phyloP scores from a whole-genome alignment of 352 stramenopile species.

The Phytophthora tubulina region DNA sequence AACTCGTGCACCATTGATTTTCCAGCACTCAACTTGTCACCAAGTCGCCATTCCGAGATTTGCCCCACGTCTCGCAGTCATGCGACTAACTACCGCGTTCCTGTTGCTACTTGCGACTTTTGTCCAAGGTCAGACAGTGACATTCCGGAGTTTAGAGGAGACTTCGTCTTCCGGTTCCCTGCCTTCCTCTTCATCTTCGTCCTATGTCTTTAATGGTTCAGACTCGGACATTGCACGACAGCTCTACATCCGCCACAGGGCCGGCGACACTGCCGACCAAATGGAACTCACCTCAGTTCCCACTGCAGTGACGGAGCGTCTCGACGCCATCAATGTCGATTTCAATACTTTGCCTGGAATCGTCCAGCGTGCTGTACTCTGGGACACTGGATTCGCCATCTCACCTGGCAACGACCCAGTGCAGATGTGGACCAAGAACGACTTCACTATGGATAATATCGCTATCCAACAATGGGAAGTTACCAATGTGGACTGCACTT shows the following conservation, averaged over 20 bases:
- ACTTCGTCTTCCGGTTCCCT: constrained; percentile 2
- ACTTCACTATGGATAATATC: constrained; percentile 39
- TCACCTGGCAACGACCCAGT: constrained; percentile 15
- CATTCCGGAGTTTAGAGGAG: constrained; percentile 30
- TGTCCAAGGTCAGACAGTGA: constrained; percentile 13
- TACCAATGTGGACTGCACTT: constrained; percentile 18
- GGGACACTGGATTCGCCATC: constrained; percentile 45
- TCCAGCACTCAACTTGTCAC: constrained; percentile 3
- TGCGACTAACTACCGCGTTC: constrained; percentile 1
- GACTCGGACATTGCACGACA: constrained; percentile 52
- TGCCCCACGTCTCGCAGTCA: constrained; percentile 1
- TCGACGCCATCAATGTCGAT: constrained; percentile 24
- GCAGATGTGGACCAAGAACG: constrained; percentile 27
- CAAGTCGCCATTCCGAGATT: constrained; percentile 28
- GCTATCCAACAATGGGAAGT: constrained; percentile 28
- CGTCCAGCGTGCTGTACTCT: constrained; percentile 46
- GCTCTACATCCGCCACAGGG: constrained; percentile 38
- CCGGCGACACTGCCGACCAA: constrained; percentile 17
- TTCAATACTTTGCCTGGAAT: constrained; percentile 34
- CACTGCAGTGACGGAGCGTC: constrained; percentile 17
- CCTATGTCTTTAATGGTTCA: constrained; percentile 42
- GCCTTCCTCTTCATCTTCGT: background rate
- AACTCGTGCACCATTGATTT: constrained; percentile 18
- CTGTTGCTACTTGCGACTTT: background rate
- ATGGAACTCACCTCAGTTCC: constrained; percentile 26